A percentile compares a stretch with the other conserved stretches of the same genome.
Evolutionary conservation across 768 basidiomycete genomes (phyloP).

Genomic region (Naganishia vaughanmartiniae): DNA sequence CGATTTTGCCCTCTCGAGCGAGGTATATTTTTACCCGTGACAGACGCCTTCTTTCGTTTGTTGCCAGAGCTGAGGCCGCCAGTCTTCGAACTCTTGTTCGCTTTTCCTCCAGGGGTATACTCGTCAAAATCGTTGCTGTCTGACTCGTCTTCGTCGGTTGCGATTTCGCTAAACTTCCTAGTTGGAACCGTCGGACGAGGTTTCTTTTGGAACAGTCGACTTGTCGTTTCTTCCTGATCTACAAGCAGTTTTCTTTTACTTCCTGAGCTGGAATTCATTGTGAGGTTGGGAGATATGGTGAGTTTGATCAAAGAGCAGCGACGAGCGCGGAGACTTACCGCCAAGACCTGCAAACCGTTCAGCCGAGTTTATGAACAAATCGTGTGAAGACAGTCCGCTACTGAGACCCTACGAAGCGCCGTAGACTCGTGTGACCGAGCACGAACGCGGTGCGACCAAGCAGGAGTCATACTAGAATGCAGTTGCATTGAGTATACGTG

Average conservation of each 20-base stretch:
- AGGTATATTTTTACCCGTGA: not conserved
- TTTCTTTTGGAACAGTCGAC: not conserved
- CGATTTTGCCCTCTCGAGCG: not conserved
- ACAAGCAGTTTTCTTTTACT: not conserved
- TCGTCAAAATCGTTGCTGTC: constrained; percentile 8
- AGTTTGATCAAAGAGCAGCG: not conserved
- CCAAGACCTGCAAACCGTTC: not conserved
- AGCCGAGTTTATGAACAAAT: not conserved
- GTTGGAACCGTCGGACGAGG: not conserved
- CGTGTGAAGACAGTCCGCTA: not conserved
- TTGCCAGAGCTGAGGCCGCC: not conserved
- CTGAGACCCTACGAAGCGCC: not conserved
- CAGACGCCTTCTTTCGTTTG: not conserved
- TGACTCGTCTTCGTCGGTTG: constrained; percentile 3
- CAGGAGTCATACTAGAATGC: not conserved
- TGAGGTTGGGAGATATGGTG: not conserved
- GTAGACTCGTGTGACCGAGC: constrained; percentile 4
- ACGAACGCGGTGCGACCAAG: not conserved
- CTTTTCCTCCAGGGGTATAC: constrained; percentile 22
- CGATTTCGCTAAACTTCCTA: constrained; percentile 8
- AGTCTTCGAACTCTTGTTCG: constrained; percentile 23
- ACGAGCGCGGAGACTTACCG: not conserved
- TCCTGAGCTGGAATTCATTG: not conserved
- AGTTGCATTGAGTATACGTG: not conserved
- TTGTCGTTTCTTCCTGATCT: not conserved